phyloP scores from a whole-genome alignment of 2,329 filamentous ascomycete genomes.

The Xylariaceae sp. region DNA sequence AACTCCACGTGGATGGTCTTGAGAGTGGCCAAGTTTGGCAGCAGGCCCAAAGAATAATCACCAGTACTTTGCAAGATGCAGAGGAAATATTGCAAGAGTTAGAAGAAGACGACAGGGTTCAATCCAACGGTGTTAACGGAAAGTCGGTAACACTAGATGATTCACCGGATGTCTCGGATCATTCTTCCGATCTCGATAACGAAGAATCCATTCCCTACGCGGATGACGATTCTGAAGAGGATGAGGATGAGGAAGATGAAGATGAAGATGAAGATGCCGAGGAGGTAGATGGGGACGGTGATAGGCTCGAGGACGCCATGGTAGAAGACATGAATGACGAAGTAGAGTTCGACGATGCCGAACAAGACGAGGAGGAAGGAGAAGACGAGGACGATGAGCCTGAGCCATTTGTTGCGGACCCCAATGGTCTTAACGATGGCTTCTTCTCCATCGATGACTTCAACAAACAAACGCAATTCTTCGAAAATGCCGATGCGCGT shows the following conservation, averaged over 20 bases:
- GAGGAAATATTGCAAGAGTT: slow-evolving; percentile 45
- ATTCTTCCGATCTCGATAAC: slow-evolving; percentile 21
- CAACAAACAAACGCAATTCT: slow-evolving; percentile 86
- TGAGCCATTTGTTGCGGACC: slow-evolving; percentile 64
- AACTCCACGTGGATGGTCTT: slow-evolving; percentile 83
- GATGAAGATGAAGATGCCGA: slow-evolving; percentile 34
- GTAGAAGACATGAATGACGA: slow-evolving; percentile 24
- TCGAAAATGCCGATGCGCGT: slow-evolving; percentile 79
- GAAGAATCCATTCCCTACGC: slow-evolving; percentile 30
- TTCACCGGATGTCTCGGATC: slow-evolving; percentile 21
- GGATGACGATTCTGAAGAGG: slow-evolving; percentile 34
- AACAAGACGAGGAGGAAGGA: slow-evolving; percentile 42
- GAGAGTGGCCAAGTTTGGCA: slow-evolving; percentile 90
- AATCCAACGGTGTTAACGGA: slow-evolving; percentile 42
- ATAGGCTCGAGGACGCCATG: slow-evolving; percentile 17
- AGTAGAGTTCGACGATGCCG: slow-evolving; percentile 38
- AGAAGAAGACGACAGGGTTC: slow-evolving; percentile 51
- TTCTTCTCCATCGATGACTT: slow-evolving; percentile 98
- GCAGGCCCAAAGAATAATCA: slow-evolving; percentile 80
- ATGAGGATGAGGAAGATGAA: slow-evolving; percentile 30
- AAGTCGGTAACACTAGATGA: slow-evolving; percentile 33
- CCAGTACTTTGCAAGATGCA: slow-evolving; percentile 47
- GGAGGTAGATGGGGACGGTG: slow-evolving; percentile 23
- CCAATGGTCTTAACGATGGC: slow-evolving; percentile 86
- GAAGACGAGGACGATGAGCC: slow-evolving; percentile 31